Percentiles rank a stretch among this genome's conserved stretches.
Evolutionary conservation across 2,329 filamentous ascomycete genomes (phyloP).

Genomic region (Periglandula ipomoeae): DNA sequence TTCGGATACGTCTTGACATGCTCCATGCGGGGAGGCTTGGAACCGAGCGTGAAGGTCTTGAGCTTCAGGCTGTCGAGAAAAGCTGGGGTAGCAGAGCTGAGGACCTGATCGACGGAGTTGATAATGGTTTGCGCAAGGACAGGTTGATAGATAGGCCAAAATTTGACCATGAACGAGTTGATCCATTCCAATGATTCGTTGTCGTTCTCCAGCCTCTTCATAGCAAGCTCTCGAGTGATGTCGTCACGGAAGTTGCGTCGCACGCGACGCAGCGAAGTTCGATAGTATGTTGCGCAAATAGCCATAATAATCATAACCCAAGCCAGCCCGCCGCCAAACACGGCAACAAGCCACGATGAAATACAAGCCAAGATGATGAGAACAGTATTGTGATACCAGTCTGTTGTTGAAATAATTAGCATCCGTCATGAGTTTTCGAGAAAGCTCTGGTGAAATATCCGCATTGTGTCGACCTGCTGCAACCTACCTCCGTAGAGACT

Average conservation of each 20-base stretch:
- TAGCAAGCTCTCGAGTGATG: conserved; percentile 77
- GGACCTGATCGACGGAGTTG: conserved; percentile 88
- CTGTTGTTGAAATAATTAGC: conserved; percentile 32
- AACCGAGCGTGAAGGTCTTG: conserved; percentile 87
- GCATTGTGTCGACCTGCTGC: not conserved
- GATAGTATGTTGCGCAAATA: conserved; percentile 86
- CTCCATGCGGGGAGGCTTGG: conserved; percentile 91
- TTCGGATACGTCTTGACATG: conserved; percentile 98
- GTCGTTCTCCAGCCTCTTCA: conserved; percentile 81
- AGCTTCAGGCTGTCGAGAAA: conserved; percentile 92
- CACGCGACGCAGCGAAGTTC: conserved; percentile 87
- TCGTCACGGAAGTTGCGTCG: conserved; percentile 95
- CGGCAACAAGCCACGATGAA: conserved; percentile 78
- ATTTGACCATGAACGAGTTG: conserved; percentile 96
- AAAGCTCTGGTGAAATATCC: too few species aligned
- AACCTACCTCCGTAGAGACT: conserved; percentile 75
- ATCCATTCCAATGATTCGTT: conserved; percentile 96
- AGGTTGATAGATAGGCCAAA: conserved; percentile 98
- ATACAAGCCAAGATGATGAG: conserved; percentile 90
- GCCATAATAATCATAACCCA: conserved; percentile 96
- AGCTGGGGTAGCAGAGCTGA: conserved; percentile 82
- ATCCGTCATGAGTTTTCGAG: too few species aligned
- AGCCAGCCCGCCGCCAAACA: conserved; percentile 80
- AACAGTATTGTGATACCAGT: conserved; percentile 98
- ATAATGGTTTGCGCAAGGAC: conserved; percentile 88